These are phyloP conservation scores for Didymella pomorum DNA, from an alignment of 2,329 filamentous ascomycete species.

Conservation along the genomic window DNA sequence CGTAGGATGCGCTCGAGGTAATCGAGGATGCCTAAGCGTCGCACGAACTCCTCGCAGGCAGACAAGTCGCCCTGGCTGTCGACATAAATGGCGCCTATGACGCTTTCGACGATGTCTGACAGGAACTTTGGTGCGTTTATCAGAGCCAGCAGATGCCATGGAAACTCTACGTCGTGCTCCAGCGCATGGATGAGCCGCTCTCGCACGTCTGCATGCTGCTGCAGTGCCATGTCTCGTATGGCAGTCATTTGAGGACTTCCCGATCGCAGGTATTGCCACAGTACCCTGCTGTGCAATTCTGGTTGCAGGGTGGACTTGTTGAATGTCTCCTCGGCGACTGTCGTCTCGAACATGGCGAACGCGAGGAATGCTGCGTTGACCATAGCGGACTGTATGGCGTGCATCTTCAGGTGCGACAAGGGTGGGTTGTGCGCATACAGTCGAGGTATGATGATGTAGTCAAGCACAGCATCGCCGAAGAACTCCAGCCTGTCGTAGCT, in stretches of 20 bases:
- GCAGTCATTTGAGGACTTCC: constrained; percentile 57
- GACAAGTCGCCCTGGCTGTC: constrained; percentile 61
- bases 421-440: constrained; percentile 63
- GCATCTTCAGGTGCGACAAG: constrained; percentile 70
- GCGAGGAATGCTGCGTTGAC: constrained; percentile 84
- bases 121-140: constrained; percentile 53
- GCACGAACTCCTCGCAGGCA: constrained; percentile 67
- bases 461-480: constrained; percentile 84
- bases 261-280: constrained; percentile 77
- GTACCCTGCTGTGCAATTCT: constrained; percentile 47
- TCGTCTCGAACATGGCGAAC: constrained; percentile 73
- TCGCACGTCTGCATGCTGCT: constrained; percentile 60
- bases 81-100: constrained; percentile 84
- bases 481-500: constrained; percentile 84
- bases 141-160: constrained; percentile 75
- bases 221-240: constrained; percentile 56
- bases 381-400: constrained; percentile 75
- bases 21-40: constrained; percentile 69
- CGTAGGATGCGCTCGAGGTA: constrained; percentile 69
- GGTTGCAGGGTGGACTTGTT: constrained; percentile 45
- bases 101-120: constrained; percentile 72
- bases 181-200: constrained; percentile 62
- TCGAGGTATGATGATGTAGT: constrained; percentile 74
- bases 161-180: constrained; percentile 64
- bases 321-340: constrained; percentile 46